Percentiles rank a stretch among this genome's conserved stretches.
These are phyloP conservation scores for Linderniella brevidens DNA, from an alignment of 257 asterid species.

Conservation along the genomic window DNA sequence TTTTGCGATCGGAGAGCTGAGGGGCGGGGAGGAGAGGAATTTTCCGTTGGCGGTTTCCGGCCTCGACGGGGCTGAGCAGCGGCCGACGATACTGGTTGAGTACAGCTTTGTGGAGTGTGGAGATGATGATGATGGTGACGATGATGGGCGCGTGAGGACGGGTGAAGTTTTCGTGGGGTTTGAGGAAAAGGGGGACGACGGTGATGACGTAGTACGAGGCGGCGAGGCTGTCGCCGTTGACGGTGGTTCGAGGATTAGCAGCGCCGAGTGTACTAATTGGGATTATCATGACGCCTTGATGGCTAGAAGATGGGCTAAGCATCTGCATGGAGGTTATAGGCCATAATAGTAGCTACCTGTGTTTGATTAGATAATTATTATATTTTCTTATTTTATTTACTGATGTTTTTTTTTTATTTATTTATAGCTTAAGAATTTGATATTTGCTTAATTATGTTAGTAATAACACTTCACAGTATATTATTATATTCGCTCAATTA, in stretches of 20 bases:
- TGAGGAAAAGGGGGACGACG: constrained; percentile 25
- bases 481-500: too few species aligned
- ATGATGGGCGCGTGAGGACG: constrained; percentile 26
- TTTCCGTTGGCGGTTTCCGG: constrained; percentile 15
- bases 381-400: too few species aligned
- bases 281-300: constrained; percentile 72
- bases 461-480: too few species aligned
- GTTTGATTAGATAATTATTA: too few species aligned
- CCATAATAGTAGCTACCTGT: too few species aligned
- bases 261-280: constrained; percentile 43
- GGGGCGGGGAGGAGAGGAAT: constrained; percentile 80
- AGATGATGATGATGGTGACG: too few species aligned
- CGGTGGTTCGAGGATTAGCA: constrained; percentile 48
- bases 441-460: too few species aligned
- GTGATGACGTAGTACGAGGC: constrained; percentile 11
- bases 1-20: constrained; percentile 51
- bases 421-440: too few species aligned
- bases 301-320: constrained; percentile 99
- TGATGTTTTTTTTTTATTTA: too few species aligned
- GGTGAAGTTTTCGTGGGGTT: constrained; percentile 41
- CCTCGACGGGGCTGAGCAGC: constrained; percentile 22
- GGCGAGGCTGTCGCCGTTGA: constrained; percentile 8
- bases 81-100: constrained; percentile 27
- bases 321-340: constrained; percentile 37
- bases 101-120: constrained; percentile 66